A percentile compares a stretch with the other conserved stretches of the same genome.
phyloP scores from a whole-genome alignment of 345 rosid genomes.

The Ailanthus altissimus region DNA sequence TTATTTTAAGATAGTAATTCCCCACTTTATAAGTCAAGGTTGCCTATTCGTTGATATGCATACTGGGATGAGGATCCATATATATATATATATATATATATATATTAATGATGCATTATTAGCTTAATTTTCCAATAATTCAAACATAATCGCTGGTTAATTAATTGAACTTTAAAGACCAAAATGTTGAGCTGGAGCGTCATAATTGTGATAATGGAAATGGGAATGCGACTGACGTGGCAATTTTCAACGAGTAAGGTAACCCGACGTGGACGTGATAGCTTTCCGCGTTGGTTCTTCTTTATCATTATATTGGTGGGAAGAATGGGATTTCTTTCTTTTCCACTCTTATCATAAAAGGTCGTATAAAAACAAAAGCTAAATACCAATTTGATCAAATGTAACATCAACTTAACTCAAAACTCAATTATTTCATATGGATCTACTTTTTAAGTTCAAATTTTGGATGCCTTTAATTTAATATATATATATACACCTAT shows the following conservation, averaged over 20 bases:
- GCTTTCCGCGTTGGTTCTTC: not conserved
- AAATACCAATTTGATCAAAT: not conserved
- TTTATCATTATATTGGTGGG: not conserved
- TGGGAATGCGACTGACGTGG: constrained; percentile 3
- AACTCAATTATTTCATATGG: not conserved
- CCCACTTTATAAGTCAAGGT: not conserved
- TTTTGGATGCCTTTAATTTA: not conserved
- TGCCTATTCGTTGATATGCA: not conserved
- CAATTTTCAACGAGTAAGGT: constrained; percentile 4
- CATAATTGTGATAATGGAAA: too few relatives aligned
- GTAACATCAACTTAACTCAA: not conserved
- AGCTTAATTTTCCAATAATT: not conserved
- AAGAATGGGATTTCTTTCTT: not conserved
- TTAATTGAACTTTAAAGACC: too few relatives aligned
- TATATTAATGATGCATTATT: not conserved
- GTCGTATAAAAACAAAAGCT: not conserved
- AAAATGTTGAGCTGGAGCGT: too few relatives aligned
- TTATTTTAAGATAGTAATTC: not conserved
- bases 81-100: not conserved
- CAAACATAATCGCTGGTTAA: too few relatives aligned
- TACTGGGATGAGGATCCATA: too few relatives aligned
- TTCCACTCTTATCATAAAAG: too few relatives aligned
- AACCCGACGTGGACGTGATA: constrained; percentile 14
- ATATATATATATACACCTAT: too few relatives aligned
- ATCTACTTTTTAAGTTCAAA: not conserved